Base-by-base conservation (phyloP, 345 rosid species). In the Citropsis articulata region DNA sequence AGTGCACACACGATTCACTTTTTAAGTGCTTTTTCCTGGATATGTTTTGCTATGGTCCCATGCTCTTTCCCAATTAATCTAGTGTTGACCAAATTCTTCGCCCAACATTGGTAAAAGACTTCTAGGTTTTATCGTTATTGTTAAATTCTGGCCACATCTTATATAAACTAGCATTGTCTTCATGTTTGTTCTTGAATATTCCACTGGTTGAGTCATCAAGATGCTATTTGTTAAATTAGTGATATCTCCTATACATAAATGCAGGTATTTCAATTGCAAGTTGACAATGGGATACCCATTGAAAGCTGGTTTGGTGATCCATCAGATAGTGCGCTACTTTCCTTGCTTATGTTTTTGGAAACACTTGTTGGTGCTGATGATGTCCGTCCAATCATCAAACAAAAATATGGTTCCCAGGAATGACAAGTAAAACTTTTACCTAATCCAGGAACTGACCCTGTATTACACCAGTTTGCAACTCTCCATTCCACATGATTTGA, bases 271-370 rank as follows among this genome's bases (percentile, higher is more conserved):
- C 75, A 77, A 24, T 40, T 77, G 48, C 74, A 77, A 40, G 80
- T 77, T 27, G 80, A 77, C 55, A 77, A 77, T 19, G 80, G 80
- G 31, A 77, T 69, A 77, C 80, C 74, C 53, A 77, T 77, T 14
- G 67, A 77, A 36, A 77, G 80, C 60, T 77, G 80, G 80, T 77
- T 77, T 59, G 68, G 75, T 68, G 80, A 77, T 60, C 80, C 73
- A 69, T 77, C 80, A 27, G 80, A 77, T 24, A 69, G 80, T 14
- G 80, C 80, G 28, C 48, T 77, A 61, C 67, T 77, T 12, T 77
- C 80, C 1, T 31, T 77, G 80, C 80, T 77, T 59, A 45, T 77
- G 59, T 77, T 77, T 67, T n/a, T 69, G 30, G 80, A 77, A 77
- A 77, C 75, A 21, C 80, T 77, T 16, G 59, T 77, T 18, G 75